phyloP scores from a whole-genome alignment of 805 yeast species.

The Saccharomycopsis sp. region DNA sequence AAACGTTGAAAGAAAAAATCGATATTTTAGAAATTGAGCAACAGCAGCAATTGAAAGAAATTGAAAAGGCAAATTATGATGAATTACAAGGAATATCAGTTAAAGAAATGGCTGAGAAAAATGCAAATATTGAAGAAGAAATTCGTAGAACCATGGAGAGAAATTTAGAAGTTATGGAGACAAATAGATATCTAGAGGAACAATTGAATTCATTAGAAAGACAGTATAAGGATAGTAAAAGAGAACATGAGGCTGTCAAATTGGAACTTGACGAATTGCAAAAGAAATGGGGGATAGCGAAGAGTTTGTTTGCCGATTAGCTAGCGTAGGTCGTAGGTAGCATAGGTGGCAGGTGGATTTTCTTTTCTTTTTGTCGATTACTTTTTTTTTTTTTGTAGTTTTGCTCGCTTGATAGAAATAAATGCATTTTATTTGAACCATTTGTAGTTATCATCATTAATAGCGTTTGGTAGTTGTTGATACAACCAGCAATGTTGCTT shows the following conservation, averaged over 20 bases:
- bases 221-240: slow-evolving; percentile 15
- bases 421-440: too few relatives aligned
- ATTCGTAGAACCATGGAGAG: slow-evolving; percentile 53
- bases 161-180: slow-evolving; percentile 59
- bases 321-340: too few relatives aligned
- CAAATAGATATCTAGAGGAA: slow-evolving; percentile 51
- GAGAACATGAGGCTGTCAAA: slow-evolving; percentile 14
- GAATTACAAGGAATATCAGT: background rate
- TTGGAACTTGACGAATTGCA: slow-evolving; percentile 18
- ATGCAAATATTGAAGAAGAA: slow-evolving; percentile 40
- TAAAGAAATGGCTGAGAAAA: slow-evolving; percentile 30
- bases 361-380: too few relatives aligned
- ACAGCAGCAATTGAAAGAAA: slow-evolving; percentile 21
- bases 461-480: too few relatives aligned
- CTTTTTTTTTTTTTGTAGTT: too few relatives aligned
- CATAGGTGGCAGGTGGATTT: background rate
- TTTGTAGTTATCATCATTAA: too few relatives aligned
- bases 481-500: too few relatives aligned
- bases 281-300: slow-evolving; percentile 15
- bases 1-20: slow-evolving; percentile 38
- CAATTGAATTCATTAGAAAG: slow-evolving; percentile 16
- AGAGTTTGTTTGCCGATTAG: slow-evolving; percentile 12
- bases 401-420: too few relatives aligned
- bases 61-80: slow-evolving; percentile 3
- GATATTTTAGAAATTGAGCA: slow-evolving; percentile 31